Evolutionary conservation across 176 grass and related monocot species (phyloP), one percentile per base, ranked within the genome.

Genomic region (Neostapfia colusana): DNA sequence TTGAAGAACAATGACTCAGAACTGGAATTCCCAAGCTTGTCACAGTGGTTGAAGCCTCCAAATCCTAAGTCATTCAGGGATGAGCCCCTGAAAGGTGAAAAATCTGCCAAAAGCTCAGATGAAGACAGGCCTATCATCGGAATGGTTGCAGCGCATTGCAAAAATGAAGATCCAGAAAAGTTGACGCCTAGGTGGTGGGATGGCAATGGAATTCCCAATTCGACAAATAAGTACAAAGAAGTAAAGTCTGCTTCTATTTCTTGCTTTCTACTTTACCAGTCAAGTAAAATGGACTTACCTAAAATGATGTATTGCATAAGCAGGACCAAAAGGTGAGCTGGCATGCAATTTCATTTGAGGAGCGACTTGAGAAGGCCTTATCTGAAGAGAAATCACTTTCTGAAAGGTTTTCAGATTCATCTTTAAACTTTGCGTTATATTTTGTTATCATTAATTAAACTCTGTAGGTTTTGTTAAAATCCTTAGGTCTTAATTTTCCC

Each of bases 211-310:
- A 99, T 99, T 77, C 95, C 95, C 65, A 99, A 99, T 67, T 99
- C 92, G 20, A 99, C 95, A 37, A 99, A 95, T 67, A 99, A 95
- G 63, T 99, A 99, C 56, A 99, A 92, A 92, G 95, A 99, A 82
- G 95, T 98, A 86, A 31, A 77, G 25, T 79, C 26, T 70, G 12
- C 66, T 42, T 9, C 53, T 64, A 1, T 80, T 53, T 87, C 26
- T 72, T 79, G 37, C 15, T 74, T 25, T 77, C 27, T 84, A 17
- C 31, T 31, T 24, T 71, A n/a, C 64, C 50, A 45, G 13, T 72
- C 43, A 26, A 18, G 23, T 43, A 73, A 53, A 70, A 20, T 34
- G 70, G 73, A 44, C 23, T 67, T 71, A 63, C 35, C 41, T 81
- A 46, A 12, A 75, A 61, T 71, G 67, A 51, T 85, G 21, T 60